Evolutionary conservation across 148 eudicot genomes (phyloP), one percentile per base, ranked within the genome.

Genomic region (Persicaria tinctoria): DNA sequence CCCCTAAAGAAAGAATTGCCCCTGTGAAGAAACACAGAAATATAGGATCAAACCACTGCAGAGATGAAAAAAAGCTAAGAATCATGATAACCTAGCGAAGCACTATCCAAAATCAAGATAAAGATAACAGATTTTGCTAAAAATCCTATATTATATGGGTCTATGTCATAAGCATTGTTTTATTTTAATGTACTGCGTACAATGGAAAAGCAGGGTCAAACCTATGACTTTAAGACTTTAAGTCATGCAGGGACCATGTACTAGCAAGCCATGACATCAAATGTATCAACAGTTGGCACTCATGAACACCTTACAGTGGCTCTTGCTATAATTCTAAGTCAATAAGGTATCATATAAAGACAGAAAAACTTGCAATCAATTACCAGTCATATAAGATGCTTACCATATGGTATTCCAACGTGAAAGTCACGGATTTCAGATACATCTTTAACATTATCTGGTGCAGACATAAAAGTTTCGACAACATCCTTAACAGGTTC

Each of bases 361-460:
- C n/a, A 63, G 1, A 27, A 63, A 4, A 66, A n/a, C 8, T 38
- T 41, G 70, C 14, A 41, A 66, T 66, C 17, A 66, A 44, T 41
- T 41, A 44, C 70, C 3, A 59, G 20, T 18, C 8, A 4, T 59
- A 44, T 12, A 4, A 66, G 12, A 66, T 5, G 70, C 89, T 75
- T 89, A 95, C 98, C 99, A 76, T 92, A 95, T 66, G 99, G 97
- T 77, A 92, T 88, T 72, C 99, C 99, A 68, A 92, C 79, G 70
- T 92, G 86, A 78, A 95, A 95, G 80, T 92, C 99, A 48, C 79
- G 91, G 45, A 92, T 79, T 83, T 86, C 75, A 49, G 97, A 89
- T 51, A 92, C 82, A 66, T 92, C 92, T 48, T 86, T 85, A 27
- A 87, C 74, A 75, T 86, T 82, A 76, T 89, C 85, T 71, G 87